Percentiles rank a stretch among this genome's conserved stretches.
Evolutionary conservation across 2,329 filamentous ascomycete genomes (phyloP).

Genomic region (Diplodia sapinea): DNA sequence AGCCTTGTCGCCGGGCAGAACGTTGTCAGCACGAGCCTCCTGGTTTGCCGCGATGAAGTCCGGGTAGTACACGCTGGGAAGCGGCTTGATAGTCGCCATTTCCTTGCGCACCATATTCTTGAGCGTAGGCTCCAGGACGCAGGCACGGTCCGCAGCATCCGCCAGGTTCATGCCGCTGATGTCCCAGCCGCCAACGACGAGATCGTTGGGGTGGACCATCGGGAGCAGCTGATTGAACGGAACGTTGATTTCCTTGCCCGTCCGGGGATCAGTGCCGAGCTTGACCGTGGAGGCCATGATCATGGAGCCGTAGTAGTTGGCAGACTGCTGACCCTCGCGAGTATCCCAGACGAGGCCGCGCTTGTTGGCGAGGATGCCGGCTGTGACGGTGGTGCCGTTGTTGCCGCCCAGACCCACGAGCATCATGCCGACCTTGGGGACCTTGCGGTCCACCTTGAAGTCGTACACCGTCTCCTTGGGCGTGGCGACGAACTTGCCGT

Average conservation of each 20-base stretch:
- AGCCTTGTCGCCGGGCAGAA: conserved; percentile 82
- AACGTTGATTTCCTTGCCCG: conserved; percentile 89
- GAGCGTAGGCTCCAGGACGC: conserved; percentile 92
- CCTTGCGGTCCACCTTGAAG: conserved; percentile 95
- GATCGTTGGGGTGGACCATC: conserved; percentile 96
- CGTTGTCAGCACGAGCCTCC: conserved; percentile 92
- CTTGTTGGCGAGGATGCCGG: conserved; percentile 95
- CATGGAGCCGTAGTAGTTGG: conserved; percentile 98
- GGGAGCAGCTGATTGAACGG: conserved; percentile 93
- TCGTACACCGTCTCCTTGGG: conserved; percentile 91
- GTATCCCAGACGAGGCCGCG: conserved; percentile 88
- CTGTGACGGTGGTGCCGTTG: conserved; percentile 96
- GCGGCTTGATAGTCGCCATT: conserved; percentile 84
- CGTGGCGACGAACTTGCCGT: conserved; percentile 80
- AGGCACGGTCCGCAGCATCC: conserved; percentile 91
- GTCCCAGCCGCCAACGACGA: conserved; percentile 96
- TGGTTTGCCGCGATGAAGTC: conserved; percentile 99
- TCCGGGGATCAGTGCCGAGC: conserved; percentile 85
- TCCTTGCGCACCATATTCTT: conserved; percentile 91
- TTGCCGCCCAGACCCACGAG: conserved; percentile 97
- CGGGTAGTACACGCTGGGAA: conserved; percentile 97
- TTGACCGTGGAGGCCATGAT: conserved; percentile 98
- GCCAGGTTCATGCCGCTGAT: conserved; percentile 91
- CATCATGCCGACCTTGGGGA: conserved; percentile 96
- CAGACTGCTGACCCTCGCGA: conserved; percentile 79